phyloP scores from a whole-genome alignment of 306 rosid genomes.

The Inga leiocalycina region DNA sequence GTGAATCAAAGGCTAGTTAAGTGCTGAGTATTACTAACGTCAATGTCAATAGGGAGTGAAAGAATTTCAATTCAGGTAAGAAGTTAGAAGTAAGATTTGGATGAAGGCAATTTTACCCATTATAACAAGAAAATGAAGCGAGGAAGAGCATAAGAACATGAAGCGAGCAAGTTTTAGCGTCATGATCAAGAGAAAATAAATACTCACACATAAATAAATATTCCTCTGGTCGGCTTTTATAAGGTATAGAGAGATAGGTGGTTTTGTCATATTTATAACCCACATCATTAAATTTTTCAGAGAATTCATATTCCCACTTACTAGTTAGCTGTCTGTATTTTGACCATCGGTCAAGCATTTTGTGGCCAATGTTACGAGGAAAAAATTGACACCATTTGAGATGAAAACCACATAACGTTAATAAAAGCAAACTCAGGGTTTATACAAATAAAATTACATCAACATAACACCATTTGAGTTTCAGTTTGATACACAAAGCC shows the following conservation, averaged over 20 bases:
- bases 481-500: background rate
- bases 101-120: too few species aligned
- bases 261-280: too few species aligned
- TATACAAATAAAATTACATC: conserved; percentile 21
- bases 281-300: too few species aligned
- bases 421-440: conserved; percentile 18
- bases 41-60: background rate
- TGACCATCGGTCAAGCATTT: background rate
- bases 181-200: too few species aligned
- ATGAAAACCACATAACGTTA: background rate
- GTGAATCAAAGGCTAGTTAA: too few species aligned
- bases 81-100: background rate
- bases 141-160: background rate
- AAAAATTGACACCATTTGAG: background rate
- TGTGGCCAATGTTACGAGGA: background rate
- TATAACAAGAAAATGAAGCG: too few species aligned
- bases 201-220: too few species aligned
- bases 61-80: background rate
- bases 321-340: too few species aligned
- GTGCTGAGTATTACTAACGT: too few species aligned
- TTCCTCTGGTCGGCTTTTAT: too few species aligned
- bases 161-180: too few species aligned
- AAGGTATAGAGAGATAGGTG: too few species aligned
- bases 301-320: background rate
- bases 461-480: conserved; percentile 23